phyloP scores from a whole-genome alignment of 352 stramenopile species.

The Pythium folliculosum region DNA sequence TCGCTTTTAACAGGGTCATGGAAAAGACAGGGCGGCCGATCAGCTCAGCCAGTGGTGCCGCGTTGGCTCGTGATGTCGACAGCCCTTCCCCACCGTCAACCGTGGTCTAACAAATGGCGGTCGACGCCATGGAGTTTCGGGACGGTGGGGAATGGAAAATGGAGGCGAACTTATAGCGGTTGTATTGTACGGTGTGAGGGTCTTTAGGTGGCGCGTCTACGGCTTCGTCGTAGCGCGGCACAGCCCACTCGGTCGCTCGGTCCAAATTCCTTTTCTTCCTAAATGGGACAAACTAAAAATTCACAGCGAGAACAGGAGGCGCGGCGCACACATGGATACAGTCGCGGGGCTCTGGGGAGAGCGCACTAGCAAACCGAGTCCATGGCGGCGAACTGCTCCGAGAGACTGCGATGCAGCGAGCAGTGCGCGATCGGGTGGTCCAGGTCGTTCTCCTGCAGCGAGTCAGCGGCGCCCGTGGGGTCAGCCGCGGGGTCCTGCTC shows the following conservation, averaged over 20 bases:
- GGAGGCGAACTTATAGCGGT: constrained; percentile 22
- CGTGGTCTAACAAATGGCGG: background rate
- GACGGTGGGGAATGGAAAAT: background rate
- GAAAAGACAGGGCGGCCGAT: constrained; percentile 1
- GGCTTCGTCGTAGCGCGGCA: background rate
- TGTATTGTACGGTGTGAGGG: constrained; percentile 20
- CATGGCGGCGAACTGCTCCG: constrained; percentile 70
- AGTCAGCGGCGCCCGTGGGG: constrained; percentile 15
- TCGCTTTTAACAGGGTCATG: constrained; percentile 11
- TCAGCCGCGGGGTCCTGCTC: constrained; percentile 33
- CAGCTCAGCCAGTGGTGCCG: background rate
- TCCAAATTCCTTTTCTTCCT: constrained; percentile 8
- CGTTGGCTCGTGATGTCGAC: too few relatives aligned
- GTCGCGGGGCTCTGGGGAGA: background rate
- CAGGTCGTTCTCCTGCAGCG: constrained; percentile 50
- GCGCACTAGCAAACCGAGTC: constrained; percentile 71
- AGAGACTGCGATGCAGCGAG: constrained; percentile 76
- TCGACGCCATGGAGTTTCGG: background rate
- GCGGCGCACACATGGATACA: constrained; percentile 4
- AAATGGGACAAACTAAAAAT: constrained; percentile 14
- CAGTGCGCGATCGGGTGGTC: constrained; percentile 71
- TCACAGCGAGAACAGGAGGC: constrained; percentile 5
- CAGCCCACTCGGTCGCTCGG: constrained; percentile 1
- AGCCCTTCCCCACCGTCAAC: background rate
- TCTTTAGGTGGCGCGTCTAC: background rate